phyloP scores from a whole-genome alignment of 495 filamentous ascomycete genomes.

The Penicillium dipodomyicola region DNA sequence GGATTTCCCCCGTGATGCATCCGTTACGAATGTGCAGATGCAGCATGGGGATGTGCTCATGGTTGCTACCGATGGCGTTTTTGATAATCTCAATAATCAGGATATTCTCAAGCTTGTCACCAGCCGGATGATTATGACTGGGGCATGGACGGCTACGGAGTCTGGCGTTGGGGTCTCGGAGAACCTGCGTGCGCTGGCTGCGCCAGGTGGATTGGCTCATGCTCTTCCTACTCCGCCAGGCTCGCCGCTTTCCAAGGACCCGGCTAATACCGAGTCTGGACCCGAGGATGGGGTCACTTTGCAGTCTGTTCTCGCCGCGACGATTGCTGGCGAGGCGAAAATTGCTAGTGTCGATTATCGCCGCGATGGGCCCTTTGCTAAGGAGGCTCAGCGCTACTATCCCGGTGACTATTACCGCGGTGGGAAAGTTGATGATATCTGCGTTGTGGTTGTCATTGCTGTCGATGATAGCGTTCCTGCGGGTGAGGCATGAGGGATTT shows the following conservation, averaged over 20 bases:
- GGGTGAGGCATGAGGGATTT: not conserved
- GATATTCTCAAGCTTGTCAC: slow-evolving; percentile 80
- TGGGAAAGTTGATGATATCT: slow-evolving; percentile 91
- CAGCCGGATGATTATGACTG: slow-evolving; percentile 64
- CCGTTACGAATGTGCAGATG: slow-evolving; percentile 67
- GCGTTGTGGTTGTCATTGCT: slow-evolving; percentile 71
- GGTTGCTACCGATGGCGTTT: slow-evolving; percentile 91
- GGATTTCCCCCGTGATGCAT: slow-evolving; percentile 83
- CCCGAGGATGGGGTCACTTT: slow-evolving; percentile 42
- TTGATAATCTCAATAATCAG: slow-evolving; percentile 92
- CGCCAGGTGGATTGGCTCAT: slow-evolving; percentile 38
- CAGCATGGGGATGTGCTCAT: slow-evolving; percentile 89
- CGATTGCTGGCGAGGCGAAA: slow-evolving; percentile 79
- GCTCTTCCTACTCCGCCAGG: slow-evolving; percentile 23
- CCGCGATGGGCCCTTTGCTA: slow-evolving; percentile 88
- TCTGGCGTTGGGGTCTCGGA: slow-evolving; percentile 56
- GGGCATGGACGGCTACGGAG: slow-evolving; percentile 67
- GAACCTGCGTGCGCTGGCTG: slow-evolving; percentile 51
- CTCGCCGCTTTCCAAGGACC: slow-evolving; percentile 16
- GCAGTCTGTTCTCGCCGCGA: slow-evolving; percentile 72
- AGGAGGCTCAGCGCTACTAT: slow-evolving; percentile 82
- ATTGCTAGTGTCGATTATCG: slow-evolving; percentile 72
- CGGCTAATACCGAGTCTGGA: slow-evolving; percentile 3
- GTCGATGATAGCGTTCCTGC: slow-evolving; percentile 40
- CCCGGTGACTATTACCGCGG: slow-evolving; percentile 80